These are phyloP conservation scores for Blastobotrys mokoenaii DNA, from an alignment of 805 yeast species.

Conservation along the genomic window DNA sequence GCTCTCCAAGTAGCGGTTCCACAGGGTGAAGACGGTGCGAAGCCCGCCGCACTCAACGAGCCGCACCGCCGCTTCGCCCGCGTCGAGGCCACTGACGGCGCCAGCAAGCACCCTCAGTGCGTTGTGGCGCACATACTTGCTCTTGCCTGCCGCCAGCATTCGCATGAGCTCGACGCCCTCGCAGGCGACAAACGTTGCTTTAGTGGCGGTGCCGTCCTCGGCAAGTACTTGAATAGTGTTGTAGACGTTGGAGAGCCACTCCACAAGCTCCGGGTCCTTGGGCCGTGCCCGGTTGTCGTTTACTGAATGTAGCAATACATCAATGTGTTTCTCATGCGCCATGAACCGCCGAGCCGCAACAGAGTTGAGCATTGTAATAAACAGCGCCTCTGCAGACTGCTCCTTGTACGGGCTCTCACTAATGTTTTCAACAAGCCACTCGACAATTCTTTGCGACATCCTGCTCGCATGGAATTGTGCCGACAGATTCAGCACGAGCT, in stretches of 20 bases:
- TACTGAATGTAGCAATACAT: background rate
- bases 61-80: constrained; percentile 5
- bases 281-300: background rate
- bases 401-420: too few relatives aligned
- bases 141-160: constrained; percentile 6
- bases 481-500: background rate
- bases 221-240: constrained; percentile 2
- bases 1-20: background rate
- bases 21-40: constrained; percentile 8
- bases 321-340: too few relatives aligned
- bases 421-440: background rate
- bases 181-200: constrained; percentile 8
- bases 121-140: constrained; percentile 2
- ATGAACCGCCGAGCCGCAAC: too few relatives aligned
- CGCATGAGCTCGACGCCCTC: constrained; percentile 19
- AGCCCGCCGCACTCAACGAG: constrained; percentile 12
- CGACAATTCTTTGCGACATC: background rate
- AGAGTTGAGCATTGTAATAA: too few relatives aligned
- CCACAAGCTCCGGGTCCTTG: constrained; percentile 5
- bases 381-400: too few relatives aligned
- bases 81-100: constrained; percentile 1
- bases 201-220: background rate
- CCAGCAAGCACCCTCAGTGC: constrained; percentile 10
- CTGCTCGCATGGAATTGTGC: background rate
- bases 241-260: constrained; percentile 7